A percentile compares a stretch with the other conserved stretches of the same genome.
These are phyloP conservation scores for Coelastrella sp. DNA, from an alignment of 139 green algal species.

Conservation along the genomic window DNA sequence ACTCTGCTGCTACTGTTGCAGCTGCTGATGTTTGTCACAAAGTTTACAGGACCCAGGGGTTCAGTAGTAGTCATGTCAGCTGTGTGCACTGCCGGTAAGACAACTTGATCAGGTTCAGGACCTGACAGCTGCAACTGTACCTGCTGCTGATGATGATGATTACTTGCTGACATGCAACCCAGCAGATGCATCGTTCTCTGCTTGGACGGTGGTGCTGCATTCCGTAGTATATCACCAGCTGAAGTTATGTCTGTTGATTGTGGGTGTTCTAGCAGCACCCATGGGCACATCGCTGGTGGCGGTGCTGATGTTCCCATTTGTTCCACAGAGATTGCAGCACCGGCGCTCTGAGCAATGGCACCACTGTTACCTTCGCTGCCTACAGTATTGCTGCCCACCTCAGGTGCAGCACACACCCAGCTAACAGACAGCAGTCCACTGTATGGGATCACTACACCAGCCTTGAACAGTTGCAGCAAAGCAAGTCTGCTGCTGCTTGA, in stretches of 20 bases:
- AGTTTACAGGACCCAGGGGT: background rate
- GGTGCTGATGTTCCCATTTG: background rate
- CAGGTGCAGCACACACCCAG: background rate
- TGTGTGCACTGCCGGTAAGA: background rate
- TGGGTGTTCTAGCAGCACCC: too few species aligned
- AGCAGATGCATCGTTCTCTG: background rate
- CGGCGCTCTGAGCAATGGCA: background rate
- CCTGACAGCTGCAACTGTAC: background rate
- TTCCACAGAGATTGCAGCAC: background rate
- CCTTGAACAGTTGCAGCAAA: constrained; percentile 31
- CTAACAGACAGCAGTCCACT: background rate
- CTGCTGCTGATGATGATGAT: background rate
- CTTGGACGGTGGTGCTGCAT: constrained; percentile 18
- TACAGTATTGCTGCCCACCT: background rate
- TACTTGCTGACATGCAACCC: background rate
- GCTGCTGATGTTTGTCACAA: background rate
- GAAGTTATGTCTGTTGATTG: too few species aligned
- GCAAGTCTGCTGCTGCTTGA: background rate
- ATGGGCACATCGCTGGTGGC: too few species aligned
- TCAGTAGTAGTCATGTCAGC: background rate
- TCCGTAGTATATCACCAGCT: too few species aligned
- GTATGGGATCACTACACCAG: background rate
- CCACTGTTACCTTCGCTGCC: background rate
- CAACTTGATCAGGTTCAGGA: background rate
- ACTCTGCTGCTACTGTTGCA: background rate